phyloP scores from a whole-genome alignment of 805 yeast species.

The Candida hispaniensis region DNA sequence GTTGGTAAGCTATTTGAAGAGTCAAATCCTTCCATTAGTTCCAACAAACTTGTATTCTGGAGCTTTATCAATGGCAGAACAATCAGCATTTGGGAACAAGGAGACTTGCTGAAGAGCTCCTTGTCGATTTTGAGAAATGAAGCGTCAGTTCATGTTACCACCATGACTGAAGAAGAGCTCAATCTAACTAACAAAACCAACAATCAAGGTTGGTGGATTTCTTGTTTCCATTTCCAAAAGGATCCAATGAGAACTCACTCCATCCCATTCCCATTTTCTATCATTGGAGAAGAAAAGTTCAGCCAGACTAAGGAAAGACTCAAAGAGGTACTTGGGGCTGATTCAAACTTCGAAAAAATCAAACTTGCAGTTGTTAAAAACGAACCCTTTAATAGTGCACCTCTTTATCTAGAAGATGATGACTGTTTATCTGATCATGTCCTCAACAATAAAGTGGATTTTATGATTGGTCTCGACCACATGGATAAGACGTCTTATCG shows the following conservation, averaged over 20 bases:
- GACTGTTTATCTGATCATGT: conserved; percentile 35
- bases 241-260: conserved; percentile 61
- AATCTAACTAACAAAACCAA: no score
- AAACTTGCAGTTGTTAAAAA: conserved; percentile 45
- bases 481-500: conserved; percentile 67
- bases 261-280: conserved; percentile 71
- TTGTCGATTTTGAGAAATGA: no score
- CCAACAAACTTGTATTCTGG: no score
- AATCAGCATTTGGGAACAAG: no score
- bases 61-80: no score
- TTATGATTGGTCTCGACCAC: conserved; percentile 70
- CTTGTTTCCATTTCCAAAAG: conserved; percentile 56
- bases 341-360: conserved; percentile 68
- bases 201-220: no score
- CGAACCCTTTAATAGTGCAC: conserved; percentile 28
- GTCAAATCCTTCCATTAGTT: no score
- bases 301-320: conserved; percentile 54
- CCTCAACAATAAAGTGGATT: conserved; percentile 42
- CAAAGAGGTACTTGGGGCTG: conserved; percentile 63
- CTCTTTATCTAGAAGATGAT: conserved; percentile 21
- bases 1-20: no score
- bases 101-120: no score
- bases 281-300: conserved; percentile 57
- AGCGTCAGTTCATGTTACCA: no score
- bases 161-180: no score